Conservation (phyloP, 805 yeast species). For the Kurtzmaniella fragi region DNA sequence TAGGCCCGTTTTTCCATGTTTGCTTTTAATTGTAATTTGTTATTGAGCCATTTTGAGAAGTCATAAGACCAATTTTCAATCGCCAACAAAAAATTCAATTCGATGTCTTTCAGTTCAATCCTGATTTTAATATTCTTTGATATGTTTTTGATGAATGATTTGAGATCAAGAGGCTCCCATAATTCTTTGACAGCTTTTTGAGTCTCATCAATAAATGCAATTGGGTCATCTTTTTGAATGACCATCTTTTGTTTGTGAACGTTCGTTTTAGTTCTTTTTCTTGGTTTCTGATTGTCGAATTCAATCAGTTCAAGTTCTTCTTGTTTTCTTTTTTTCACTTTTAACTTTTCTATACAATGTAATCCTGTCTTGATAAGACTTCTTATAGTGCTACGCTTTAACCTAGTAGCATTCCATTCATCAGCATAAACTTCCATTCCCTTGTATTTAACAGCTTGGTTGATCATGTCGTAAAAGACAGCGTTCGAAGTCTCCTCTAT, state of each 20-base stretch:
- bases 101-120: slow-evolving; percentile 14
- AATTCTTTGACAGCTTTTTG: slow-evolving; percentile 32
- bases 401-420: slow-evolving; percentile 19
- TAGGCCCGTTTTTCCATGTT: slow-evolving; percentile 22
- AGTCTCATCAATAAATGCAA: slow-evolving; percentile 15
- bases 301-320: slow-evolving; percentile 19
- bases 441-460: slow-evolving; percentile 47
- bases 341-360: slow-evolving; percentile 17
- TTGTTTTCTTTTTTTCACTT: slow-evolving; percentile 25
- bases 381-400: slow-evolving; percentile 26
- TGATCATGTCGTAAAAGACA: slow-evolving; percentile 55
- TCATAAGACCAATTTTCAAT: slow-evolving; percentile 45
- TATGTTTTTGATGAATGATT: slow-evolving; percentile 23
- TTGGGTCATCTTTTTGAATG: slow-evolving; percentile 25
- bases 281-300: neutral
- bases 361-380: slow-evolving; percentile 25
- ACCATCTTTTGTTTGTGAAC: slow-evolving; percentile 34
- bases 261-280: neutral
- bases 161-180: slow-evolving; percentile 46
- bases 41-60: slow-evolving; percentile 46
- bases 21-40: slow-evolving; percentile 36
- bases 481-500: slow-evolving; percentile 43
- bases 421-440: slow-evolving; percentile 44
- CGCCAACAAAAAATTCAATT: slow-evolving; percentile 35
- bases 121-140: slow-evolving; percentile 20